phyloP scores from a whole-genome alignment of 2,329 filamentous ascomycete species.

The Lojkania enalia region DNA sequence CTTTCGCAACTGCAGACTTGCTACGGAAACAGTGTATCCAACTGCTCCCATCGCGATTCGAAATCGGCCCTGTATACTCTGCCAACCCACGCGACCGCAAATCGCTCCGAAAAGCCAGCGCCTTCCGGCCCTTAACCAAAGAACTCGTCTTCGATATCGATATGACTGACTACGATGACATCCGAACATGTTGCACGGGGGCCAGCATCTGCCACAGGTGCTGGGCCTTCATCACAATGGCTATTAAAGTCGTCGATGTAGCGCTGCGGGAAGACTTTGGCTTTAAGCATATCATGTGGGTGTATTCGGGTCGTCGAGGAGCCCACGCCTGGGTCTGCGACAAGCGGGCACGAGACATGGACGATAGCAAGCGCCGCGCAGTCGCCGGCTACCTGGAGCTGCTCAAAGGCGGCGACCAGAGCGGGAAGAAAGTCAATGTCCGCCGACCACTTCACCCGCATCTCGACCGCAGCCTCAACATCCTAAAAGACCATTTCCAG shows the following conservation, averaged over 20 bases:
- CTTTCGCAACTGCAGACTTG: conserved; percentile 68
- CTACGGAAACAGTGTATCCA: conserved; percentile 89
- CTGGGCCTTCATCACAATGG: conserved; percentile 98
- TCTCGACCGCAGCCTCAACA: conserved; percentile 79
- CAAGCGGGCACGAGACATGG: conserved; percentile 77
- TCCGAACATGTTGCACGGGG: conserved; percentile 91
- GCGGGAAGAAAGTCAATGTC: conserved; percentile 83
- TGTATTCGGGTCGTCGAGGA: conserved; percentile 95
- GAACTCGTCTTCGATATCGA: conserved; percentile 99
- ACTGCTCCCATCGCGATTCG: conserved; percentile 89
- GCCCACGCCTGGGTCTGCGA: conserved; percentile 99
- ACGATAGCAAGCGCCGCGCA: conserved; percentile 81
- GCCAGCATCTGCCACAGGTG: conserved; percentile 93
- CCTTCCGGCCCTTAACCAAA: conserved; percentile 86
- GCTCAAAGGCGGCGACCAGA: conserved; percentile 81
- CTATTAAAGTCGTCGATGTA: conserved; percentile 87
- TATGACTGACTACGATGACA: conserved; percentile 97
- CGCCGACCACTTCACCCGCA: conserved; percentile 89
- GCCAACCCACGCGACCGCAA: conserved; percentile 94
- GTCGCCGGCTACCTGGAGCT: conserved; percentile 90
- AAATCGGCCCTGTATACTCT: conserved; percentile 96
- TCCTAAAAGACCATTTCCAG: conserved; percentile 83
- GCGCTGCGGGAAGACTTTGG: conserved; percentile 93
- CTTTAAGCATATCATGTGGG: conserved; percentile 96
- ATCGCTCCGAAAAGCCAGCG: conserved; percentile 74